These are phyloP conservation scores for Ceratobasidium sp. DNA, from an alignment of 1,284 basidiomycete species.

Conservation along the genomic window DNA sequence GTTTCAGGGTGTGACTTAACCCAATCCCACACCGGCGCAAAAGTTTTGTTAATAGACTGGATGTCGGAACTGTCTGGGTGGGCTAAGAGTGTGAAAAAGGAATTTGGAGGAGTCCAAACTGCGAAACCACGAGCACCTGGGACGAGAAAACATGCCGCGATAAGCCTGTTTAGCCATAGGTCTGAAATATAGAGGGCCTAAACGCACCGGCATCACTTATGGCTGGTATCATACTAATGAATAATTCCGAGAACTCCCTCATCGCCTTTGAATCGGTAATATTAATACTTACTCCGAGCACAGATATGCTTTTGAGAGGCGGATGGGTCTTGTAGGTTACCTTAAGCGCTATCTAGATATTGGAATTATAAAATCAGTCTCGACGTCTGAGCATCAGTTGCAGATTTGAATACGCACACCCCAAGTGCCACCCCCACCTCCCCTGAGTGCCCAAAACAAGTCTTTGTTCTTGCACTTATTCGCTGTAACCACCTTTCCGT, in stretches of 20 bases:
- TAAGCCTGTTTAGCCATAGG: not conserved
- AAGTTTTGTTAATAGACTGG: not conserved
- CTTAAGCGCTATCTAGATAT: not conserved
- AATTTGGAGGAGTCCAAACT: not conserved
- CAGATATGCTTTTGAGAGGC: slow-evolving; percentile 4
- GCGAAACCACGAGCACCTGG: not conserved
- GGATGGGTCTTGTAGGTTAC: slow-evolving; percentile 18
- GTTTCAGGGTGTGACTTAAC: not conserved
- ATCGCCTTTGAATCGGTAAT: not conserved
- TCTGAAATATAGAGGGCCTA: not conserved
- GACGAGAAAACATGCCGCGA: not conserved
- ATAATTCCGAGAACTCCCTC: not conserved
- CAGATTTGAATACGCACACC: slow-evolving; percentile 1
- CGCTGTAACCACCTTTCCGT: slow-evolving; percentile 12
- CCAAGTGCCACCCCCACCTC: slow-evolving; percentile 24
- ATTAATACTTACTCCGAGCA: not conserved
- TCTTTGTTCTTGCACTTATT: slow-evolving; percentile 32
- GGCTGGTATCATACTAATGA: not conserved
- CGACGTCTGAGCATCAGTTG: not conserved
- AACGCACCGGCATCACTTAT: slow-evolving; percentile 3
- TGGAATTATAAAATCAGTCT: too few relatives aligned
- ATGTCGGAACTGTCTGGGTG: not conserved
- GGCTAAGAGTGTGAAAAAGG: not conserved
- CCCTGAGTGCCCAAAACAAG: slow-evolving; percentile 40
- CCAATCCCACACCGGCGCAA: slow-evolving; percentile 14